Conservation (phyloP, 352 stramenopile genomes). For the Globisporangium barbulae region DNA sequence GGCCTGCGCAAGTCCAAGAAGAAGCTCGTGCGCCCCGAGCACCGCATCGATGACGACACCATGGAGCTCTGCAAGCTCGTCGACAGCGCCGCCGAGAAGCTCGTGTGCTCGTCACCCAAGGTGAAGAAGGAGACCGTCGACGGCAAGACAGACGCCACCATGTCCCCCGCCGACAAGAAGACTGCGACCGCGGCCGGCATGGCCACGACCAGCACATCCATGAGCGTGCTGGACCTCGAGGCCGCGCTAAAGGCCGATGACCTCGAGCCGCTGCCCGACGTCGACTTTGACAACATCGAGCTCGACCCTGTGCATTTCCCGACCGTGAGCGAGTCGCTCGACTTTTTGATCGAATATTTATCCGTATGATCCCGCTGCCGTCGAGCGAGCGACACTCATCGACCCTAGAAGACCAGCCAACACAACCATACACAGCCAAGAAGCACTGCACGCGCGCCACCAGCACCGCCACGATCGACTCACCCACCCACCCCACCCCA, state of each 20-base stretch:
- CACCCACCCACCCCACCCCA: background rate
- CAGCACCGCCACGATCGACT: too few relatives aligned
- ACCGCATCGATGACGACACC: slow-evolving; percentile 58
- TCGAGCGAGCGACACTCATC: background rate
- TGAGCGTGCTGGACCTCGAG: slow-evolving; percentile 16
- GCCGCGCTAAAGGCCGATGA: slow-evolving; percentile 32
- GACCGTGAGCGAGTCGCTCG: slow-evolving; percentile 58
- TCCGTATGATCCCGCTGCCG: slow-evolving; percentile 20
- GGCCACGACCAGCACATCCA: background rate
- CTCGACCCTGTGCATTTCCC: slow-evolving; percentile 44
- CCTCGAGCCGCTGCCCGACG: slow-evolving; percentile 35
- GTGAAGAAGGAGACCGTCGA: slow-evolving; percentile 12
- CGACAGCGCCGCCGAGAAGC: slow-evolving; percentile 42
- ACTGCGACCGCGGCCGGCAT: background rate
- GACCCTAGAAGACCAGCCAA: background rate
- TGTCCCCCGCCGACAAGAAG: background rate
- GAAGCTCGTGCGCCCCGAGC: slow-evolving; percentile 53
- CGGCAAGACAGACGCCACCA: background rate
- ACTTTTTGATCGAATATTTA: slow-evolving; percentile 66
- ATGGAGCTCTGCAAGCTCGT: slow-evolving; percentile 60
- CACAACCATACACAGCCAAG: background rate
- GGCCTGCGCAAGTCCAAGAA: slow-evolving; percentile 72
- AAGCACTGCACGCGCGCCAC: slow-evolving; percentile 4
- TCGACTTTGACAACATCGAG: slow-evolving; percentile 50
- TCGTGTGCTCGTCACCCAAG: slow-evolving; percentile 26